Base-by-base conservation (phyloP, 345 rosid genomes). In the Heritiera littoralis region DNA sequence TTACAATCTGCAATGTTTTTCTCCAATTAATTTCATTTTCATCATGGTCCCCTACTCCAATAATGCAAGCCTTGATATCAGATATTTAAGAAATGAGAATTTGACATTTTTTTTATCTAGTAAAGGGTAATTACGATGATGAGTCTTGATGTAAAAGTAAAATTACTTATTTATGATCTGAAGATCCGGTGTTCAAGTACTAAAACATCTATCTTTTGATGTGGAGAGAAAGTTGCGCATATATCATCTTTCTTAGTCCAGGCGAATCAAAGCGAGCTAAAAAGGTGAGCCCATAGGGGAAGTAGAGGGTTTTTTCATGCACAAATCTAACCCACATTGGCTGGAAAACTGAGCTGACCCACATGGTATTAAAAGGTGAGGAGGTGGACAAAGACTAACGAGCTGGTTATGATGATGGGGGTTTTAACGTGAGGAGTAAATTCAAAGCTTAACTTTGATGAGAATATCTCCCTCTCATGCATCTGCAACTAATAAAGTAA, bases 401-500 rank as follows among this genome's bases (percentile, higher is more conserved):
- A 73, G 66, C 65, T 77, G 52, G 75, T 73, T 73, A 63, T 79
- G 67, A 78, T 80, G 80, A 81, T 84, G 75, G 82, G 65, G 74
- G 66, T 80, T 81, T 65, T 30, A 55, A 41, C 74, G 51, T 52
- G 76, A 30, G 38, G 38, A 35, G 38, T 35, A 66, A 63, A 63
- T 81, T 80, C 80, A 82, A 82, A 76, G 81, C 80, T 66, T 63
- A 77, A 74, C 20, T 79, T 84, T 78, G 81, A 41, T 77, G 64
- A 61, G 74, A 69, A 40, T 54, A 40, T 51, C 28, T 71, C 63
- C 72, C 76, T 82, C 78, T 74, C 85, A 72, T 80, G 86, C 82
- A 83, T 65, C 51, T 80, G 86, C 82, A 83, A 70, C 75, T 60
- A 63, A 15, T 80, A 85, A 87, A 82, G 90, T 72, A 76, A 83